A percentile compares a stretch with the other conserved stretches of the same genome.
Evolutionary conservation across 306 rosid genomes (phyloP).

Genomic region (Acmispon strigosus): DNA sequence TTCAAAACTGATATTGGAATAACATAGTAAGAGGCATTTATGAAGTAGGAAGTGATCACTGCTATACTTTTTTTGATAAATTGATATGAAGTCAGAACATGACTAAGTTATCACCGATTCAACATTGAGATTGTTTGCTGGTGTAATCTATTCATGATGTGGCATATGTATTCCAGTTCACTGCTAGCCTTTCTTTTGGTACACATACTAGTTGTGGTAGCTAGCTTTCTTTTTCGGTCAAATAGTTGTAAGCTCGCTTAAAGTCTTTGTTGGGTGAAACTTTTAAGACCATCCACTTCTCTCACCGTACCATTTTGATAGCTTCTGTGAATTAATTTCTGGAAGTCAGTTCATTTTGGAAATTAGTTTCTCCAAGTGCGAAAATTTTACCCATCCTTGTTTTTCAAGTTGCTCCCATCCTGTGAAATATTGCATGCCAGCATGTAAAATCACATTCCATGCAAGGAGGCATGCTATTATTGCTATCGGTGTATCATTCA

Average conservation of each 20-base stretch:
- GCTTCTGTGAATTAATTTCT: too few species aligned
- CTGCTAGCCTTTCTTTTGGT: too few species aligned
- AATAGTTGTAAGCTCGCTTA: too few species aligned
- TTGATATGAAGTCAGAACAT: conserved; percentile 10
- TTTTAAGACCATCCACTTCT: too few species aligned
- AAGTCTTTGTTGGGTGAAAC: not conserved
- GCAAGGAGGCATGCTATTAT: not conserved
- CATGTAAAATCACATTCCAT: not conserved
- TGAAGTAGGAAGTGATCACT: too few species aligned
- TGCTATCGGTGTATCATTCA: not conserved
- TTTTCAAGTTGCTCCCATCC: not conserved
- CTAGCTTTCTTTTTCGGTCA: too few species aligned
- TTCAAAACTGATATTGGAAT: not conserved
- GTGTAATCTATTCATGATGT: conserved; percentile 3
- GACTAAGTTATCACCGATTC: not conserved
- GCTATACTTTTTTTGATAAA: too few species aligned
- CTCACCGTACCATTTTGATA: too few species aligned
- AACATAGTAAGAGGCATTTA: not conserved
- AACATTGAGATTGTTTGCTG: not conserved
- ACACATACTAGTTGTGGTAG: too few species aligned
- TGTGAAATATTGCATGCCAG: not conserved
- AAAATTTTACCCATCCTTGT: not conserved
- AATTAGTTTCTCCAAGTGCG: too few species aligned
- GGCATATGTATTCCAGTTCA: conserved; percentile 1
- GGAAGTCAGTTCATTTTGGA: too few species aligned